phyloP scores from a whole-genome alignment of 2,329 filamentous ascomycete species.

The Ascochyta clinopodiicola region DNA sequence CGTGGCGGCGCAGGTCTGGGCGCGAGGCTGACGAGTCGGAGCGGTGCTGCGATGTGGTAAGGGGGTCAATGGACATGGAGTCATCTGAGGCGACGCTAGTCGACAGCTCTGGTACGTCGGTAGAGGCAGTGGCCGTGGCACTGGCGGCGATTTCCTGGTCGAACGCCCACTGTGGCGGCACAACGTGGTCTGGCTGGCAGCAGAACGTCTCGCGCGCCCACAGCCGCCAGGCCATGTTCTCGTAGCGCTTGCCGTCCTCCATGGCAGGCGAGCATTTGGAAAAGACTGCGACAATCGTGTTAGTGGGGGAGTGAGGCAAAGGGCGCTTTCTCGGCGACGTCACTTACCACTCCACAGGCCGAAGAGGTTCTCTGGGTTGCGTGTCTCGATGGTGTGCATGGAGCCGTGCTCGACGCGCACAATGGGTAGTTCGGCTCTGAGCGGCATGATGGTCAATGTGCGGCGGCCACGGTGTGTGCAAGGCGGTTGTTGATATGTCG shows the following conservation, averaged over 20 bases:
- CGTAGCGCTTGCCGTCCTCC: slow-evolving; percentile 87
- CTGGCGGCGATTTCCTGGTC: slow-evolving; percentile 34
- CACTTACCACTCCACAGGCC: slow-evolving; percentile 95
- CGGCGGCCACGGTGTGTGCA: neutral
- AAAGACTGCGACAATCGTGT: slow-evolving; percentile 69
- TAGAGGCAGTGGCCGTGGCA: slow-evolving; percentile 16
- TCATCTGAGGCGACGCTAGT: slow-evolving; percentile 56
- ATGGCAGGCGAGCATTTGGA: slow-evolving; percentile 93
- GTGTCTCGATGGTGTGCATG: slow-evolving; percentile 93
- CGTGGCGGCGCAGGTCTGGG: slow-evolving; percentile 74
- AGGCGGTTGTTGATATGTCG: neutral
- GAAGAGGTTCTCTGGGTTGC: slow-evolving; percentile 90
- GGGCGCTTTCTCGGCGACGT: neutral
- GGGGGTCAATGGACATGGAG: slow-evolving; percentile 43
- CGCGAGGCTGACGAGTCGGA: slow-evolving; percentile 59
- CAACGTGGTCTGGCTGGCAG: slow-evolving; percentile 67
- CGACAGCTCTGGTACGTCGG: slow-evolving; percentile 53
- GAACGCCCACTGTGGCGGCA: slow-evolving; percentile 44
- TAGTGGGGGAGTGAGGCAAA: slow-evolving; percentile 22
- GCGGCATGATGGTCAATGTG: slow-evolving; percentile 69
- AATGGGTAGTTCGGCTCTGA: slow-evolving; percentile 81
- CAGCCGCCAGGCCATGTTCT: slow-evolving; percentile 92
- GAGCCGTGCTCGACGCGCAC: slow-evolving; percentile 89
- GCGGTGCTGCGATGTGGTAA: slow-evolving; percentile 55
- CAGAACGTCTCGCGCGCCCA: slow-evolving; percentile 96